Conservation (phyloP, 331 rosid genomes). For the Malus hybrid region DNA sequence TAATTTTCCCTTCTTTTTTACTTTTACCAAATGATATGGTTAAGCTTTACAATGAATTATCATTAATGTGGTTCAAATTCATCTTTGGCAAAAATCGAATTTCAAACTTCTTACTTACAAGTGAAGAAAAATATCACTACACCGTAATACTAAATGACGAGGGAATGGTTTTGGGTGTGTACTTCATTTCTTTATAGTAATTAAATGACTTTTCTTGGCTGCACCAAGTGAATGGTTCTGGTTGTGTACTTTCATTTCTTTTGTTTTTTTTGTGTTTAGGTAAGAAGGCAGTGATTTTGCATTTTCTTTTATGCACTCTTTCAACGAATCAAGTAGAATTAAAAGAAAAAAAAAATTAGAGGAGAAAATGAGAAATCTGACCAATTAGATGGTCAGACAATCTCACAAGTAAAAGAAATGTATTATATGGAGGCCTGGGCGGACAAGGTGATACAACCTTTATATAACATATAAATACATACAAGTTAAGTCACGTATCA, state of each 20-base stretch:
- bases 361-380: too few relatives aligned
- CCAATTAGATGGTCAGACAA: too few relatives aligned
- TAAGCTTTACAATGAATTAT: too few relatives aligned
- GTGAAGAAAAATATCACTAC: fast-evolving
- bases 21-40: too few relatives aligned
- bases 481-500: too few relatives aligned
- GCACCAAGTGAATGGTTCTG: background rate
- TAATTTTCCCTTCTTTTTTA: background rate
- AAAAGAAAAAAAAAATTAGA: too few relatives aligned
- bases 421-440: too few relatives aligned
- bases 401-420: fast-evolving
- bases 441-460: too few relatives aligned
- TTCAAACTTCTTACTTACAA: fast-evolving
- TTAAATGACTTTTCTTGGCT: background rate
- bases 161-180: too few relatives aligned
- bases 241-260: background rate
- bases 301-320: background rate
- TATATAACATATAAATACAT: too few relatives aligned
- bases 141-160: background rate
- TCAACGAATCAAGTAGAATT: background rate
- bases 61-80: too few relatives aligned
- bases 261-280: background rate
- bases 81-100: fast-evolving
- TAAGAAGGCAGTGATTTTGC: background rate
- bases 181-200: background rate